Conservation (phyloP, 163 green algal genomes). For the Dunaliella salina region DNA sequence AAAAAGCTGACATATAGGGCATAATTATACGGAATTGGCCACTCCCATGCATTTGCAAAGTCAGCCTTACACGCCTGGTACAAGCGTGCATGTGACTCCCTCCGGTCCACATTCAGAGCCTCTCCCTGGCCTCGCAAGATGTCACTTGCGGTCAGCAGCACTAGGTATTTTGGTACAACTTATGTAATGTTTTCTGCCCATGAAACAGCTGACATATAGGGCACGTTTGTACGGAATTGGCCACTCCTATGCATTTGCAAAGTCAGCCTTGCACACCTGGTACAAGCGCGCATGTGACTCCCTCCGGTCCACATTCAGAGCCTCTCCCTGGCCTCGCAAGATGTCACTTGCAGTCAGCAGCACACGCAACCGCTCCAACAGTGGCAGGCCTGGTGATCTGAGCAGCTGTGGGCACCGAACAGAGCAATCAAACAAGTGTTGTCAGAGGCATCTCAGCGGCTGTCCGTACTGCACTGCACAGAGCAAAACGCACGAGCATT, state of each 20-base stretch:
- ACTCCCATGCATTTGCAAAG: too few species aligned
- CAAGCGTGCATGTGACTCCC: slow-evolving; percentile 59
- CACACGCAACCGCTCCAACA: slow-evolving; percentile 55
- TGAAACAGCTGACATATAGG: too few species aligned
- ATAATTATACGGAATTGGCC: too few species aligned
- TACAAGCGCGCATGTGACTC: slow-evolving; percentile 71
- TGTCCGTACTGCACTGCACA: too few species aligned
- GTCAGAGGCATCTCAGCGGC: slow-evolving; percentile 57
- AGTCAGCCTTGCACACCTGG: slow-evolving; percentile 3
- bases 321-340: slow-evolving; percentile 69
- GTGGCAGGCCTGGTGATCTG: slow-evolving; percentile 44
- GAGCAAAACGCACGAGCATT: too few species aligned
- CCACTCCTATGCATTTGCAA: too few species aligned
- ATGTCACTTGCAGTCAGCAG: slow-evolving; percentile 63
- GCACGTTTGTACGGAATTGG: too few species aligned
- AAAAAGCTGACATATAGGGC: too few species aligned
- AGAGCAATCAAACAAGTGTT: slow-evolving; percentile 49
- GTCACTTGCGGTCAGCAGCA: slow-evolving; percentile 57
- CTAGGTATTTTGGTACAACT: too few species aligned
- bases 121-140: slow-evolving; percentile 74
- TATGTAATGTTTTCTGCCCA: too few species aligned
- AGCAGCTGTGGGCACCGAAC: slow-evolving; percentile 24
- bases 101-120: slow-evolving; percentile 68
- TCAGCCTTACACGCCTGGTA: too few species aligned
- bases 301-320: slow-evolving; percentile 67